Base-by-base conservation (phyloP, 345 rosid species). In the Hevea brasiliensis region DNA sequence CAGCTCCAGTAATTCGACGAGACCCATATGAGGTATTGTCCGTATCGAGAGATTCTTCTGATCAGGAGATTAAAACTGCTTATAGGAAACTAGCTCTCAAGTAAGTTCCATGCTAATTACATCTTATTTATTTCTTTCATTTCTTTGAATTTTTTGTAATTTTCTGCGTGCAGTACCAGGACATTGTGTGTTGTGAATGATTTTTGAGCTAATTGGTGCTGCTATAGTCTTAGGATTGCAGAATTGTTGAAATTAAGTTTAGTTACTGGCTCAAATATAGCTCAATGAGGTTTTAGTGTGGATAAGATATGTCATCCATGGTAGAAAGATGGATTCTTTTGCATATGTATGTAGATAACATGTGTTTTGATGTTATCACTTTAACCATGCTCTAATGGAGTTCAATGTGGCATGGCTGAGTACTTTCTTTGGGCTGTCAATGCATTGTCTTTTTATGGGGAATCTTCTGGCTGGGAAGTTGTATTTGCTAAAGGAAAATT, bases 71-170 rank as follows among this genome's bases (percentile, higher is more conserved):
- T 81, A 96, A 96, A 80, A 87, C 98, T 26, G 93, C 99, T 51
- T 96, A 96, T 59, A 70, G 99, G 65, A 96, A 90, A 87, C 91
- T 91, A 68, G 99, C 99, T 77, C 97, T 96, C 48, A 96, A 91
- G 99, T 96, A 80, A 84, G 91, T 70, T 37, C 24, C 4, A 53
- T 70, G 14, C 48, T 18, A 53, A 1, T 61, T n/a, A 14, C 53
- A 4, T 21, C 40, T 64, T 53, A 55, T 4, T 15, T 27, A 1
- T 13, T n/a, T 23, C 50, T 35, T 61, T 2, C 6, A 26, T 73
- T 67, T 24, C 63, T 23, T 44, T 65, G 23, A 0, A 17, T 12
- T 27, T 64, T 62, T 24, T 40, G n/a, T 18, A 42, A 26, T 47
- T 21, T 44, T 47, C 6, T 40, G 13, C 14, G 0, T 29, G 29